Evolutionary conservation across 495 filamentous ascomycete genomes (phyloP).

Genomic region (Tuber calosporum): DNA sequence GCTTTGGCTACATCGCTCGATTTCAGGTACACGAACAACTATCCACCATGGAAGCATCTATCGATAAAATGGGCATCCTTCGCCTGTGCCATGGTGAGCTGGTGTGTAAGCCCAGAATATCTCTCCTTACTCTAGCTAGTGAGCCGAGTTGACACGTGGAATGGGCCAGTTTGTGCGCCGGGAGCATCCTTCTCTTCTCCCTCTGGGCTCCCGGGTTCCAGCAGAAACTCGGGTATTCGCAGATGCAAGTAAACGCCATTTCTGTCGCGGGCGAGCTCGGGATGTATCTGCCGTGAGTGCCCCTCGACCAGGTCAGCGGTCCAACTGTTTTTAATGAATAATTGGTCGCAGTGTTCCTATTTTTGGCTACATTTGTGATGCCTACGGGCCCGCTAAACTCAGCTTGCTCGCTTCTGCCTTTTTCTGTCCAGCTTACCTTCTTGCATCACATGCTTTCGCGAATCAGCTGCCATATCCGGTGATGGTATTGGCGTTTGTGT

Average conservation of each 20-base stretch:
- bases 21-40: not conserved
- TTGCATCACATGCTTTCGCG: constrained; percentile 75
- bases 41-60: not conserved
- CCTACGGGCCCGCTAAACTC: constrained; percentile 68
- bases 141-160: not conserved
- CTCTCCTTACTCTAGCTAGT: not conserved
- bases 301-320: not conserved
- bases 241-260: constrained; percentile 84
- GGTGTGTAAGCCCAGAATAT: constrained; percentile 11
- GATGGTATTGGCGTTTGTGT: constrained; percentile 78
- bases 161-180: constrained; percentile 59
- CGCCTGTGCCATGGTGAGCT: constrained; percentile 28
- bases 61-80: constrained; percentile 28
- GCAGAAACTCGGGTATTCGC: constrained; percentile 71
- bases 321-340: constrained; percentile 9
- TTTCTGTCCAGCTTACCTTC: constrained; percentile 73
- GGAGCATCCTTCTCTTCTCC: constrained; percentile 81
- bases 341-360: constrained; percentile 53
- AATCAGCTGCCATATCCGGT: constrained; percentile 66
- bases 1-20: not conserved
- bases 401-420: constrained; percentile 61
- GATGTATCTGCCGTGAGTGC: constrained; percentile 64
- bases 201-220: constrained; percentile 88
- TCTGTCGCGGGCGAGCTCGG: constrained; percentile 79
- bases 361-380: constrained; percentile 84